phyloP scores from a whole-genome alignment of 805 yeast genomes.

The Wickerhamiella slavikovae region DNA sequence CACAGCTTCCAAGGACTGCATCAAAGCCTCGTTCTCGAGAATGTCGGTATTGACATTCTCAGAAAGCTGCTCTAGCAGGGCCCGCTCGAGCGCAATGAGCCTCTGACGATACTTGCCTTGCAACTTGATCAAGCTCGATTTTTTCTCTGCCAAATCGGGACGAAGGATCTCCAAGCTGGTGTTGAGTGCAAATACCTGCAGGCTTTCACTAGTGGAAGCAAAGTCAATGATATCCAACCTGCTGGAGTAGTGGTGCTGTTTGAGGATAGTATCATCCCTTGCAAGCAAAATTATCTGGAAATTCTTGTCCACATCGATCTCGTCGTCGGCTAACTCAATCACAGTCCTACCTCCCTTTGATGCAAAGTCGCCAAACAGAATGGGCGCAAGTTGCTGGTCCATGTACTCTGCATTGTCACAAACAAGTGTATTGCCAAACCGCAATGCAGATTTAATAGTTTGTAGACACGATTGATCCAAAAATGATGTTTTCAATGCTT shows the following conservation, averaged over 20 bases:
- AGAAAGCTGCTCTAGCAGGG: slow-evolving; percentile 35
- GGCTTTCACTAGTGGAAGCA: slow-evolving; percentile 44
- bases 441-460: slow-evolving; percentile 55
- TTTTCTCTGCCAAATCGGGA: slow-evolving; percentile 46
- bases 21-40: slow-evolving; percentile 42
- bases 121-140: slow-evolving; percentile 30
- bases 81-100: slow-evolving; percentile 34
- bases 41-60: slow-evolving; percentile 35
- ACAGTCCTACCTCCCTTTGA: slow-evolving; percentile 50
- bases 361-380: slow-evolving; percentile 40
- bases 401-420: slow-evolving; percentile 63
- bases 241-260: slow-evolving; percentile 38
- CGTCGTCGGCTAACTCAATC: slow-evolving; percentile 37
- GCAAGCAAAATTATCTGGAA: slow-evolving; percentile 45
- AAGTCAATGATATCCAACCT: slow-evolving; percentile 49
- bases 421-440: slow-evolving; percentile 62
- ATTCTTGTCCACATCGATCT: slow-evolving; percentile 43
- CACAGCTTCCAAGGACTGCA: slow-evolving; percentile 39
- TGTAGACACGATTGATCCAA: slow-evolving; percentile 43
- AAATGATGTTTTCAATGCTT: slow-evolving; percentile 32
- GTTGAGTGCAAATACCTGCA: slow-evolving; percentile 43
- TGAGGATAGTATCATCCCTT: slow-evolving; percentile 26
- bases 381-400: slow-evolving; percentile 50
- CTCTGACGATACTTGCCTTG: slow-evolving; percentile 39
- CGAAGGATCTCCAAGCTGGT: slow-evolving; percentile 29